Evolutionary conservation across 2,329 filamentous ascomycete species (phyloP), one percentile per base, ranked within the genome.

Genomic region (Microsporum canis): DNA sequence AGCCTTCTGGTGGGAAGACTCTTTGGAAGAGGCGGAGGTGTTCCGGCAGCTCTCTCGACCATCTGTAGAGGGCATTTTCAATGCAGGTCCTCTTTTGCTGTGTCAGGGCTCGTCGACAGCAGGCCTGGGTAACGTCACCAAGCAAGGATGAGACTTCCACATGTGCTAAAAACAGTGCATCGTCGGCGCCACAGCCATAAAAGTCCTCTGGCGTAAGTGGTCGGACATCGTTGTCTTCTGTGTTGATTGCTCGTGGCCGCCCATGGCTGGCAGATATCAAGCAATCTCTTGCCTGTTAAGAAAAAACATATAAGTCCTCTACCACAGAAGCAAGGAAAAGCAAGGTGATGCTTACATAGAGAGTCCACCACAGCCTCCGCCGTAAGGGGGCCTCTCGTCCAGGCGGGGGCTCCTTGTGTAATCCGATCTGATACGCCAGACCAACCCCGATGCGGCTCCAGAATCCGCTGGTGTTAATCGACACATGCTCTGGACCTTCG

Each of bases 391-490:
- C 71, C 62, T 77, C 72, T 29, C 67, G 64, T 57, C 69, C 71
- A 3, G 66, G 66, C 3, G 64, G 65, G 2, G 75, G 75, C 58
- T 78, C 75, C 45, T 72, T 71, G 62, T 78, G 76, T n/a, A 78
- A 66, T 2, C 76, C 75, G 60, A 77, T 70, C 60, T 78, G 76
- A 66, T 77, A 75, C 1, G 75, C 75, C 31, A 78, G 65, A 1
- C 74, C 75, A 23, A 75, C 71, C 41, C 73, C 73, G 31, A 77
- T 72, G 27, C 74, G 70, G 34, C 75, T 67, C 76, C 76, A 78
- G 62, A 78, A 77, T 8, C 73, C 72, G 60, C 75, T 77, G 0
- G 73, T 77, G 62, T 78, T 74, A 5, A 75, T 69, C 8, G 75
- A 77, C 14, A 73, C 68, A 58, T 71, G 70, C 58, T 72, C 71